phyloP scores from a whole-genome alignment of 2,329 filamentous ascomycete genomes.

The Clarireedia hainanense region DNA sequence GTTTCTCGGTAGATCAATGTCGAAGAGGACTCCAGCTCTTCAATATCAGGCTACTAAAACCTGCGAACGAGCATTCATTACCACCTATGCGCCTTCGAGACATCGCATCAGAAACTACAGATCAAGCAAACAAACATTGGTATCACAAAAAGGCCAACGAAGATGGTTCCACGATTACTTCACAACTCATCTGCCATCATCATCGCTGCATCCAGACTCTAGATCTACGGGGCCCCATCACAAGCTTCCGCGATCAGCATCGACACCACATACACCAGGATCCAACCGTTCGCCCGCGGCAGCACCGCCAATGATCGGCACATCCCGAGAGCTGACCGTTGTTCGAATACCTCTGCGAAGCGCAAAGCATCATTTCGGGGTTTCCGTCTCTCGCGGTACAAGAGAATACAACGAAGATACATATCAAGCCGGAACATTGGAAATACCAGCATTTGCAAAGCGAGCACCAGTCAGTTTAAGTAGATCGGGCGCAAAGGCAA shows the following conservation, averaged over 20 bases:
- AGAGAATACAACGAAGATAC: conserved; percentile 89
- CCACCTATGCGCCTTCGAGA: conserved; percentile 1
- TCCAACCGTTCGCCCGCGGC: conserved; percentile 48
- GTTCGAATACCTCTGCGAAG: conserved; percentile 89
- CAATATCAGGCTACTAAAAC: conserved; percentile 3
- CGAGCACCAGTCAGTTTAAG: conserved; percentile 59
- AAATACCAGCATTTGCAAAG: conserved; percentile 87
- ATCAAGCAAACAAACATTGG: conserved; percentile 4
- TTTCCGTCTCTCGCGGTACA: conserved; percentile 68
- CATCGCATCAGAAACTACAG: conserved; percentile 2
- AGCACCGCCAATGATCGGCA: conserved; percentile 51
- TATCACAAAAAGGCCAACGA: conserved; percentile 6
- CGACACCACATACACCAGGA: conserved; percentile 62
- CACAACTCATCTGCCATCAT: conserved; percentile 89
- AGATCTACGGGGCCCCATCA: conserved; percentile 62
- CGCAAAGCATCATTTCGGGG: conserved; percentile 94
- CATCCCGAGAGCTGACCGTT: conserved; percentile 73
- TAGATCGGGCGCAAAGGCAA: conserved; percentile 14
- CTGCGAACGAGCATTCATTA: conserved; percentile 6
- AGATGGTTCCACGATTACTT: conserved; percentile 85
- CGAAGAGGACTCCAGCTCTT: not conserved
- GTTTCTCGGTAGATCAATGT: conserved; percentile 18
- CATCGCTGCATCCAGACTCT: conserved; percentile 84
- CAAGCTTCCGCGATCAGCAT: conserved; percentile 78
- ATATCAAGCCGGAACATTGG: conserved; percentile 88